Evolutionary conservation across 345 rosid genomes (phyloP), one percentile per base, ranked within the genome.

Genomic region (Citrus maxima): DNA sequence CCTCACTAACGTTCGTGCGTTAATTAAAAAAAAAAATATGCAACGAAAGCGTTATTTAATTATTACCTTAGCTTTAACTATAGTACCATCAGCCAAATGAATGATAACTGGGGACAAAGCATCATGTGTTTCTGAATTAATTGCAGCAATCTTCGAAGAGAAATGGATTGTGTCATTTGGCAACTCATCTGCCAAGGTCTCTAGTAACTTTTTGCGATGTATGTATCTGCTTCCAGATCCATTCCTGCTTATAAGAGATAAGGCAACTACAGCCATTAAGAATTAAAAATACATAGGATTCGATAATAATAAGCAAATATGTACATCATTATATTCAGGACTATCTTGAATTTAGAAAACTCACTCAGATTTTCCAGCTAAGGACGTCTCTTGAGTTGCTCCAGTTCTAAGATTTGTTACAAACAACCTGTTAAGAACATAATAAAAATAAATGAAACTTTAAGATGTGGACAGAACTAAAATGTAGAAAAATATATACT

Each of bases 111-210:
- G 30, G 25, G 81, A 25, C 10, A 60, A 72, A 75, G 75, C 73
- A 10, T 72, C 77, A 19, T 68, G 64, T 14, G 54, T 74, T 51
- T 58, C 69, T 19, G 73, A 62, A 51, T 79, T 80, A 55, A 86
- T 74, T 71, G 74, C 22, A 66, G 46, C 55, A 35, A 86, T 56
- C 61, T 68, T 80, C 30, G 87, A 83, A 12, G 88, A 85, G 71
- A 80, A 85, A 22, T 86, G 86, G 65, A 86, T 83, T 2, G 78
- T 67, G 49, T 71, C 73, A 1, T 16, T 2, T 1, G 89, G 86
- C 40, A 86, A 59, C 34, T 86, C 91, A 24, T 81, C 40, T 25
- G 87, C 89, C 65, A 83, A 69, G 13, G 80, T 69, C 72, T 86
- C 79, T 51, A 82, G 27, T 65, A 87, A 69, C 19, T 54, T 66